Conservation (phyloP, 352 stramenopile species). For the Pilasporangium apinafurcum region DNA sequence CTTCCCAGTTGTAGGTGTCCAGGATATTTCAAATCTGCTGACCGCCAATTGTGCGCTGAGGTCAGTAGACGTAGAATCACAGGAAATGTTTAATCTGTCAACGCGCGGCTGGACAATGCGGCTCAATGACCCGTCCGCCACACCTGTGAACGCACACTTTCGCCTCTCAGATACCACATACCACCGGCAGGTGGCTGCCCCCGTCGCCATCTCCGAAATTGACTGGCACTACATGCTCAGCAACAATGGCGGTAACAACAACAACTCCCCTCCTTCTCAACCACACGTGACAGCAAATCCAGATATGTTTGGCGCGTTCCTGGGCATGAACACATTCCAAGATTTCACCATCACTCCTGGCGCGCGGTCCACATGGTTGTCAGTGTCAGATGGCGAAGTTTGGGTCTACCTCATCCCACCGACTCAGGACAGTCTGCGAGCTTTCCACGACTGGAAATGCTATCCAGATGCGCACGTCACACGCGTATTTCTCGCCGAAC, state of each 20-base stretch:
- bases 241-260: too few relatives aligned
- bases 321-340: slow-evolving; percentile 47
- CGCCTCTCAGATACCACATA: slow-evolving; percentile 34
- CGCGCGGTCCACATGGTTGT: slow-evolving; percentile 55
- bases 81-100: slow-evolving; percentile 14
- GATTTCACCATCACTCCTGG: slow-evolving; percentile 56
- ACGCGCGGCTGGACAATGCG: slow-evolving; percentile 7
- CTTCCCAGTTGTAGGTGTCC: slow-evolving; percentile 23
- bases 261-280: too few relatives aligned
- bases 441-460: slow-evolving; percentile 53
- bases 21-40: slow-evolving; percentile 8
- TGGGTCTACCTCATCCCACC: slow-evolving; percentile 69
- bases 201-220: slow-evolving; percentile 38
- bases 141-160: slow-evolving; percentile 49
- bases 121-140: slow-evolving; percentile 5
- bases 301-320: slow-evolving; percentile 53
- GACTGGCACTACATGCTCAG: slow-evolving; percentile 44
- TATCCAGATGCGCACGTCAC: slow-evolving; percentile 20
- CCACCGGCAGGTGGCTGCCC: slow-evolving; percentile 28
- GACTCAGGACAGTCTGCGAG: slow-evolving; percentile 27
- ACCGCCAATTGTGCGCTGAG: slow-evolving; percentile 8
- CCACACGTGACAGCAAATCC: slow-evolving; percentile 12
- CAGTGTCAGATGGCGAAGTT: slow-evolving; percentile 49
- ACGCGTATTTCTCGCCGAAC: slow-evolving; percentile 54
- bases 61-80: slow-evolving; percentile 10